Evolutionary conservation across 306 rosid species (phyloP), one percentile per base, ranked within the genome.

Genomic region (Glycine soja): DNA sequence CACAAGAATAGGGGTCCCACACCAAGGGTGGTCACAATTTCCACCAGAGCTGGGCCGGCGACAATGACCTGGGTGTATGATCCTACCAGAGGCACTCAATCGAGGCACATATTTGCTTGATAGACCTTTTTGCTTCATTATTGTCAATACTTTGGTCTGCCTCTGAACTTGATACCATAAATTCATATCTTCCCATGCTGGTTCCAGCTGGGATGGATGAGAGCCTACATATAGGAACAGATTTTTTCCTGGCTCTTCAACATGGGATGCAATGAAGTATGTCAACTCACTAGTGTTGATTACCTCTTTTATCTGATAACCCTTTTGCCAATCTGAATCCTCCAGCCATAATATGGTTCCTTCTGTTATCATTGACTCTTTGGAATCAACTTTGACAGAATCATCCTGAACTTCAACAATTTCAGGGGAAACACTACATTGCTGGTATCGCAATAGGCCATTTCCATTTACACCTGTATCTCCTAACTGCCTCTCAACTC

Each of bases 151-250:
- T 87, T 91, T 95, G 42, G 96, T 93, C 85, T 95, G 99, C 87
- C 99, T 90, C 87, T 95, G 99, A 81, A 95, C 99, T 87, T 91
- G 99, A 87, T 95, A 95, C 99, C 99, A 95, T 74, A 90, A 86
- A 76, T 85, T 88, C 99, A 95, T 95, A 85, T 94, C 97, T 84
- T 93, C 98, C 99, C 98, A 95, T n/a, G 99, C 97, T 6, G 97
- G 97, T 86, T 95, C 97, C 70, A 93, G 87, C 84, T 92, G 92
- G 73, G 96, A 94, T 69, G 92, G 92, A 85, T 88, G 98, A 82
- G 97, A 90, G 72, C 99, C 99, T 67, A 91, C 93, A 36, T 93
- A 89, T 18, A 95, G 90, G 83, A 93, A 90, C 24, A 89, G 82
- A 80, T 72, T 87, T 87, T 86, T 90, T 61, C 93, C 95, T 1